Percentiles rank a stretch among this genome's conserved stretches.
Evolutionary conservation across 441 rosid genomes (phyloP).

Genomic region (Pelargonium citronellum): DNA sequence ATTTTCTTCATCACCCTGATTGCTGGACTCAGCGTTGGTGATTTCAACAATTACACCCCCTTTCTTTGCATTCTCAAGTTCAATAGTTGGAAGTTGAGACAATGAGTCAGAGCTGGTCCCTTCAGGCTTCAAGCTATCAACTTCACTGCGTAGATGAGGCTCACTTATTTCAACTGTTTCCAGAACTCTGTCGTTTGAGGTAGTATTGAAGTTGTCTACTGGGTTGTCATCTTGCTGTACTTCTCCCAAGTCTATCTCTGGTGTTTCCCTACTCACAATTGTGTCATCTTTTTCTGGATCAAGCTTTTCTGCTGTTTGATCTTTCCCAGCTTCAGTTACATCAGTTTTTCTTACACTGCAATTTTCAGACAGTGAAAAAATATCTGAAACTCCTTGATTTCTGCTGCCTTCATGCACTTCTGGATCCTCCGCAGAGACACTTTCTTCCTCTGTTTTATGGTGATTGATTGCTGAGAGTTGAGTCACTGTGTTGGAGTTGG

Average conservation of each 20-base stretch:
- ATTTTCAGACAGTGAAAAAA: neutral
- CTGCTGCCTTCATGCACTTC: neutral
- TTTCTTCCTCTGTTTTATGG: constrained; percentile 3
- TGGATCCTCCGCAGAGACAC: neutral
- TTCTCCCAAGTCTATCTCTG: neutral
- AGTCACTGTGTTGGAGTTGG: neutral
- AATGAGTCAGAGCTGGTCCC: neutral
- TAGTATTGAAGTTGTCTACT: neutral
- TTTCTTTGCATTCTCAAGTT: neutral
- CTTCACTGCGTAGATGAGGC: neutral
- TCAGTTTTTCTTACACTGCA: neutral
- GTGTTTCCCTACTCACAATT: neutral
- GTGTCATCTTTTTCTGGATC: neutral
- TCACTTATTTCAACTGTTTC: neutral
- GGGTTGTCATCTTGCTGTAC: neutral
- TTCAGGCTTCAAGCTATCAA: neutral
- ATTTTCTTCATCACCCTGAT: neutral
- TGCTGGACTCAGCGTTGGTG: neutral
- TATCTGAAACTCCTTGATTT: neutral
- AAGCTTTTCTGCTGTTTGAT: neutral
- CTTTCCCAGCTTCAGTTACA: neutral
- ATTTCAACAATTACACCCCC: neutral
- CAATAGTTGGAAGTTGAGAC: neutral
- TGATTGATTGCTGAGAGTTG: neutral
- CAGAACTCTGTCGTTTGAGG: neutral